Evolutionary conservation across 768 basidiomycete genomes (phyloP), one percentile per base, ranked within the genome.

Genomic region (Chlorophyllum brunneum): DNA sequence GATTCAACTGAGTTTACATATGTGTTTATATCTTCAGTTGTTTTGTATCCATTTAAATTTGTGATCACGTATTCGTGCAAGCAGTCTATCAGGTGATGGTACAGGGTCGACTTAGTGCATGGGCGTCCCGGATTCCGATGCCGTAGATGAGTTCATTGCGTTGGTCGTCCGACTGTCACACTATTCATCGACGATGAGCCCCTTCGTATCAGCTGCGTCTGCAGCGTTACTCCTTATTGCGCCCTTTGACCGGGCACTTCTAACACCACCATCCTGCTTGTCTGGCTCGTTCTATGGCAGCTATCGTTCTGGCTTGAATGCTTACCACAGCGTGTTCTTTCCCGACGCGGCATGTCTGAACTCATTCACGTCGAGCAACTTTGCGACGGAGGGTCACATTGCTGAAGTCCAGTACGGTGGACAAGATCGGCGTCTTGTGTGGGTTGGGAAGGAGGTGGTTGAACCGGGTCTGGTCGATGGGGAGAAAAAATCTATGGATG

Each of bases 381-480:
- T 65, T 36, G 71, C 63, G 43, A 51, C 54, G 15, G 59, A 59
- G 27, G 70, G 57, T 10, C 56, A 59, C 38, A 31, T 61, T 36
- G 58, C 61, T 30, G 57, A 74, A 38, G 37, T 61, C 8, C 61
- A 63, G 46, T 58, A 63, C 15, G 48, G 53, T 13, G 43, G 29
- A 29, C 44, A 20, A 42, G 63, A 51, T 44, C 64, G 30, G 24
- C 76, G 78, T 48, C 75, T 86, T 23, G 75, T 85, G 5, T 86
- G 83, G 85, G 55, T 86, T 5, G 76, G 85, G 56, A 76, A 83
- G 50, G 67, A 75, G 31, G 70, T 75, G 6, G 61, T 85, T 39
- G 83, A 86, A 24, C 55, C 60, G 5, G 52, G 67, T n/a, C 62
- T 84, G 31, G 63, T 71, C 49, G 42, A 49, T 34, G 45, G 26